Base-by-base conservation (phyloP, 148 eudicot species). In the Rhododendron vialii region DNA sequence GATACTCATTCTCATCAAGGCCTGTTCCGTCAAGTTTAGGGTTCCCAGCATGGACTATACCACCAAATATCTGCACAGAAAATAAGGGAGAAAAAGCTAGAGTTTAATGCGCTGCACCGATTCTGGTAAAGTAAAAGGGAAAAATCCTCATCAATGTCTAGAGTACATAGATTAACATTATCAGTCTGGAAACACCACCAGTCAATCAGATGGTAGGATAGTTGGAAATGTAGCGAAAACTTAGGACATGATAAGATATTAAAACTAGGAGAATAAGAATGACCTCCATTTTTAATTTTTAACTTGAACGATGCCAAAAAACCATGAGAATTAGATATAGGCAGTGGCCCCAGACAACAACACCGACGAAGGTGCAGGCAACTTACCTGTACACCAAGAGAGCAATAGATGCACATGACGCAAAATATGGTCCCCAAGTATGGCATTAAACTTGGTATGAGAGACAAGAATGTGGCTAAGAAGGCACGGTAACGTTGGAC, bases 381-480 rank as follows among this genome's bases (percentile, higher is more conserved):
- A 53, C 9, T 50, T 88, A 96, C 99, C 98, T 98, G 99, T 80
- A 95, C 86, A 85, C 98, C 99, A 86, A 98, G 91, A 84, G 99
- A 93, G 90, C 98, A 93, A 83, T 98, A 98, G 84, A 95, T 82
- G 90, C 99, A 98, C 92, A 98, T 87, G 88, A 95, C 85, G 84
- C 99, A 98, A 84, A 98, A 98, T 81, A 98, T 92, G 85, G 95
- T 94, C 83, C 99, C 99, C 81, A 98, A 84, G 87, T 95, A 98
- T 69, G 99, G 99, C 99, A 98, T 98, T 87, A 98, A 89, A 90
- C 99, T 98, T 59, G 99, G 99, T 81, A 98, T 84, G n/a, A 98
- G 94, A 84, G 96, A 93, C 81, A 94, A 90, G 84, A 98, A 98
- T 84, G 99, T 98, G 14, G 99, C 96, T 90, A 98, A 91, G 90